Evolutionary conservation across 2,329 filamentous ascomycete species (phyloP).

Genomic region (Penicillium paneum): DNA sequence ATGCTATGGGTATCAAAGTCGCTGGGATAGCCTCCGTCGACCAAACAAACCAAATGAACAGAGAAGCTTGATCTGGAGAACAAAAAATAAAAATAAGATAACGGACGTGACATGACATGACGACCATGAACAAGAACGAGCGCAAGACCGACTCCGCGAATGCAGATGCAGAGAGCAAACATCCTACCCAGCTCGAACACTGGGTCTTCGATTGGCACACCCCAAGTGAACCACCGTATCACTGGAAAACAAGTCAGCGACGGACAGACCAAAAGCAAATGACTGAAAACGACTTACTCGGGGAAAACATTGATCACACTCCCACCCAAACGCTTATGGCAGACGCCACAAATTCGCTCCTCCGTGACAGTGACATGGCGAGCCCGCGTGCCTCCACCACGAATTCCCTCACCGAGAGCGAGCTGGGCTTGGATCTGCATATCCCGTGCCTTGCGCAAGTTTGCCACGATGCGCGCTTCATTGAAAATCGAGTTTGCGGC

Average conservation of each 20-base stretch:
- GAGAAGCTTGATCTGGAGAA: not conserved
- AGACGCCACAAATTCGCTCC: slow-evolving; percentile 85
- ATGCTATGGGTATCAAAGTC: slow-evolving; percentile 36
- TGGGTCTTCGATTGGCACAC: slow-evolving; percentile 56
- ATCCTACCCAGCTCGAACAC: slow-evolving; percentile 21
- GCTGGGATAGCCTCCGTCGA: slow-evolving; percentile 23
- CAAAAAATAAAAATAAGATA: slow-evolving; percentile 2
- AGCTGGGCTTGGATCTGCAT: slow-evolving; percentile 72
- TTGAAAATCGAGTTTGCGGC: slow-evolving; percentile 79
- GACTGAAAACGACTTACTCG: slow-evolving; percentile 55
- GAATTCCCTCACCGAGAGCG: slow-evolving; percentile 65
- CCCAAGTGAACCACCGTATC: slow-evolving; percentile 73
- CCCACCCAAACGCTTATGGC: slow-evolving; percentile 86
- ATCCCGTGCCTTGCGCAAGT: slow-evolving; percentile 73
- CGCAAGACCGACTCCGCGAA: not conserved
- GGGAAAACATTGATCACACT: slow-evolving; percentile 89
- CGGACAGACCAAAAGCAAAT: not conserved
- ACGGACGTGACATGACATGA: not conserved
- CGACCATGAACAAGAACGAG: not conserved
- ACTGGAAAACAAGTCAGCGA: slow-evolving; percentile 31
- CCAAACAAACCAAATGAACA: slow-evolving; percentile 9
- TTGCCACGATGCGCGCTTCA: slow-evolving; percentile 72
- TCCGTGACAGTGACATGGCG: slow-evolving; percentile 77
- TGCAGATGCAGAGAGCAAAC: slow-evolving; percentile 12
- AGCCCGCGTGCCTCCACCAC: slow-evolving; percentile 55